phyloP scores from a whole-genome alignment of 2,329 filamentous ascomycete genomes.

The Hortaea sp. region DNA sequence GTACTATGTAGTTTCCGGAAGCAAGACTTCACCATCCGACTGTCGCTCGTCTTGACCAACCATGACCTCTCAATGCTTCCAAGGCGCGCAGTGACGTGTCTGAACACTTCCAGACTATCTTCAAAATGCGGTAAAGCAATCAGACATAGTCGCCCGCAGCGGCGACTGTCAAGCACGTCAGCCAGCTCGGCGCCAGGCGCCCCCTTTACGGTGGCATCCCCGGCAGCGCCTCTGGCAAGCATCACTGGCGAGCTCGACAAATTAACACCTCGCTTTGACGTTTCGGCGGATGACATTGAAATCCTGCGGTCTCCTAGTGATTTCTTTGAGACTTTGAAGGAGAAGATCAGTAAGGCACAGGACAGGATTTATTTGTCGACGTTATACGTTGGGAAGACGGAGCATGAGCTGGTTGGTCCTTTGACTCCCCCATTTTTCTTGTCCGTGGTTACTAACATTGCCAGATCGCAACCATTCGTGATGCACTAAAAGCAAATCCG shows the following conservation, averaged over 20 bases:
- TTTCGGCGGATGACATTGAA: conserved; percentile 68
- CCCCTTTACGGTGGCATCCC: conserved; percentile 10
- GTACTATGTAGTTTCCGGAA: not conserved
- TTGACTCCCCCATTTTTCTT: not conserved
- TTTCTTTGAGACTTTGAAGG: conserved; percentile 85
- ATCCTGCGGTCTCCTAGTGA: conserved; percentile 73
- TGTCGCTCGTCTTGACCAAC: not conserved
- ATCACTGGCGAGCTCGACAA: conserved; percentile 71
- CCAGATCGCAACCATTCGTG: conserved; percentile 64
- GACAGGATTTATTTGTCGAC: conserved; percentile 85
- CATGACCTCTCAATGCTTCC: conserved; percentile 19
- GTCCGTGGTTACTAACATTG: conserved; percentile 1
- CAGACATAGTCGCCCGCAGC: conserved; percentile 11
- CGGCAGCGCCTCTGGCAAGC: conserved; percentile 46
- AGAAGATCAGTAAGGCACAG: conserved; percentile 72
- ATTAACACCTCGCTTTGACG: conserved; percentile 81
- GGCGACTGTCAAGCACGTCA: conserved; percentile 15
- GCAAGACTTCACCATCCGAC: not conserved
- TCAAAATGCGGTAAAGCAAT: not conserved
- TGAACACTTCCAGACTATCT: conserved; percentile 11
- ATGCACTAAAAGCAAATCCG: conserved; percentile 64
- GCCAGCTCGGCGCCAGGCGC: conserved; percentile 9
- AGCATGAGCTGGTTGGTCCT: conserved; percentile 62
- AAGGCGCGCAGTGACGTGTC: conserved; percentile 15
- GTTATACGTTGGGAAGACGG: conserved; percentile 88